Percentiles rank a stretch among this genome's conserved stretches.
phyloP scores from a whole-genome alignment of 345 rosid species.

The Murraya koenigii region DNA sequence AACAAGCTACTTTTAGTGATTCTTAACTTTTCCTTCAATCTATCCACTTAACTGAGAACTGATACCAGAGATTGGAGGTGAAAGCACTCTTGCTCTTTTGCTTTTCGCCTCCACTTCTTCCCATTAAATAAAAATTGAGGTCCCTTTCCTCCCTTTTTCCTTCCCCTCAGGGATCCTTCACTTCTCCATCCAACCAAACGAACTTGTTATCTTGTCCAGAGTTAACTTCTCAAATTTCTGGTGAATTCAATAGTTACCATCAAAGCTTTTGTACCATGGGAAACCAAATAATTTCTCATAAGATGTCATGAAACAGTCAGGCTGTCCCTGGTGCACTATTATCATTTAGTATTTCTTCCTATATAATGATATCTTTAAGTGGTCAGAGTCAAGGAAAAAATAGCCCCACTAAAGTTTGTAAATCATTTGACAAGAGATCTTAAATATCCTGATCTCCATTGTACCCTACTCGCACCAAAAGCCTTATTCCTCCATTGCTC shows the following conservation, averaged over 20 bases:
- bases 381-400: neutral
- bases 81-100: neutral
- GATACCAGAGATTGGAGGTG: neutral
- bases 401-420: neutral
- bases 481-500: neutral
- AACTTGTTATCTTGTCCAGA: neutral
- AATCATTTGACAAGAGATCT: neutral
- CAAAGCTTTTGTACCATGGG: neutral
- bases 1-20: neutral
- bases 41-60: neutral
- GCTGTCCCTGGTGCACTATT: neutral
- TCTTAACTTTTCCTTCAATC: neutral
- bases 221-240: neutral
- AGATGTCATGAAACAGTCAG: neutral
- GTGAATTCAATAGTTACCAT: neutral
- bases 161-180: neutral
- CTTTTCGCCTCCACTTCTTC: neutral
- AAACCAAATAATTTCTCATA: neutral
- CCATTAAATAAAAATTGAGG: neutral
- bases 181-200: neutral
- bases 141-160: neutral
- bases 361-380: neutral
- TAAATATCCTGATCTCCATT: neutral
- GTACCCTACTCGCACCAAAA: neutral
- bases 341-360: neutral